Percentiles rank a stretch among this genome's conserved stretches.
Evolutionary conservation across 1,284 basidiomycete species (phyloP).

Genomic region (Irpex sp.): DNA sequence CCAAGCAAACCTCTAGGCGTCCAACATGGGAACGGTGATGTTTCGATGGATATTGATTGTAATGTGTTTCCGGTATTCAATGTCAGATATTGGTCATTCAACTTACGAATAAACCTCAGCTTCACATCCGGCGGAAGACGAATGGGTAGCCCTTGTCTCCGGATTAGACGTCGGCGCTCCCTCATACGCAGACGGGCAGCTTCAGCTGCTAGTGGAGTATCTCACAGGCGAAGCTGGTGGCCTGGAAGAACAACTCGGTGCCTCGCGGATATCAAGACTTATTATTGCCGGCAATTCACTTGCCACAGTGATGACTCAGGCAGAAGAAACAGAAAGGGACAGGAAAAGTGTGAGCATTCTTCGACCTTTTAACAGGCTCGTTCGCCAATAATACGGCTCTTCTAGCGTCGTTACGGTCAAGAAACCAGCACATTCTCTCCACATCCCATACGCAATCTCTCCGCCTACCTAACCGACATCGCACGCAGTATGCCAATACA

Average conservation of each 20-base stretch:
- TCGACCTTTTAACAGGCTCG: neutral
- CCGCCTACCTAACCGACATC: slow-evolving; percentile 69
- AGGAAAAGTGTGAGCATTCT: slow-evolving; percentile 48
- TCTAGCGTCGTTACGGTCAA: slow-evolving; percentile 38
- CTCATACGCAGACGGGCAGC: slow-evolving; percentile 64
- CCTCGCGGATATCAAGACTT: slow-evolving; percentile 72
- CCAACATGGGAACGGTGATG: neutral
- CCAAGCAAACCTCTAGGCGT: slow-evolving; percentile 16
- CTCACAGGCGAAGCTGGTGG: slow-evolving; percentile 81
- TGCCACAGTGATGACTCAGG: slow-evolving; percentile 35
- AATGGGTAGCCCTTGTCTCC: slow-evolving; percentile 83
- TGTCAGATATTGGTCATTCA: neutral
- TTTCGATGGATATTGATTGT: slow-evolving; percentile 40
- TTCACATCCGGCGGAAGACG: slow-evolving; percentile 30
- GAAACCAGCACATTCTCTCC: slow-evolving; percentile 61
- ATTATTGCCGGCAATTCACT: slow-evolving; percentile 88
- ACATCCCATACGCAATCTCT: slow-evolving; percentile 69
- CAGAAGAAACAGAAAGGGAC: slow-evolving; percentile 51
- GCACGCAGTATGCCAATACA: slow-evolving; percentile 72
- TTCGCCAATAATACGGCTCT: neutral
- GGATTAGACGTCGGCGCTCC: slow-evolving; percentile 68
- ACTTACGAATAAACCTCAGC: neutral
- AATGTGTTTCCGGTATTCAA: slow-evolving; percentile 12
- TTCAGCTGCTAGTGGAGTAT: slow-evolving; percentile 84
- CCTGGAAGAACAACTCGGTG: slow-evolving; percentile 54